Evolutionary conservation across 805 yeast genomes (phyloP).

Genomic region (Schizosaccharomyces octosporus): DNA sequence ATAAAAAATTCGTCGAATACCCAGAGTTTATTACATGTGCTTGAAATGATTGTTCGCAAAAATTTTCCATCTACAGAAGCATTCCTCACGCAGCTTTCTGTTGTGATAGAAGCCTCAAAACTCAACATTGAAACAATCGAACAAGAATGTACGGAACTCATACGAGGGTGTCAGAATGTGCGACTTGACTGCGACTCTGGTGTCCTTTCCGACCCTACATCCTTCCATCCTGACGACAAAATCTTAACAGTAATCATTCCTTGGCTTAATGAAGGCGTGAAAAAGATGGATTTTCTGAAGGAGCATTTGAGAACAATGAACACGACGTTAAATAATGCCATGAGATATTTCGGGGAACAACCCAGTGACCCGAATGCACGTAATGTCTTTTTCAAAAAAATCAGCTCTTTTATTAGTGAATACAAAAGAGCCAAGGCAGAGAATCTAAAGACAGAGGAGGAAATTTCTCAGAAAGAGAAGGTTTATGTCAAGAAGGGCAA

Average conservation of each 20-base stretch:
- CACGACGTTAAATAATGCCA: constrained; percentile 39
- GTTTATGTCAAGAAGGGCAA: constrained; percentile 26
- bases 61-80: constrained; percentile 55
- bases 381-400: constrained; percentile 48
- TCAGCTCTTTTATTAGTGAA: constrained; percentile 54
- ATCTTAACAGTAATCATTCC: constrained; percentile 36
- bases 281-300: constrained; percentile 37
- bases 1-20: constrained; percentile 74
- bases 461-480: constrained; percentile 21
- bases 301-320: constrained; percentile 39
- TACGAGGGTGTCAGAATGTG: constrained; percentile 39
- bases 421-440: constrained; percentile 61
- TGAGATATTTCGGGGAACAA: constrained; percentile 83
- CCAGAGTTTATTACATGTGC: constrained; percentile 74
- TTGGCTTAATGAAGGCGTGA: constrained; percentile 50
- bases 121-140: constrained; percentile 45
- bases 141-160: constrained; percentile 42
- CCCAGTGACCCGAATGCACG: constrained; percentile 40
- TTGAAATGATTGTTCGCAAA: constrained; percentile 65
- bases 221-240: constrained; percentile 64
- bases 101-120: constrained; percentile 37
- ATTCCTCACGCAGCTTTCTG: constrained; percentile 45
- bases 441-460: constrained; percentile 61
- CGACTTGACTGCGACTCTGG: constrained; percentile 57
- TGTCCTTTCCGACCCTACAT: constrained; percentile 51